phyloP scores from a whole-genome alignment of 2,329 filamentous ascomycete species.

The Aspergillus hiratsukae region DNA sequence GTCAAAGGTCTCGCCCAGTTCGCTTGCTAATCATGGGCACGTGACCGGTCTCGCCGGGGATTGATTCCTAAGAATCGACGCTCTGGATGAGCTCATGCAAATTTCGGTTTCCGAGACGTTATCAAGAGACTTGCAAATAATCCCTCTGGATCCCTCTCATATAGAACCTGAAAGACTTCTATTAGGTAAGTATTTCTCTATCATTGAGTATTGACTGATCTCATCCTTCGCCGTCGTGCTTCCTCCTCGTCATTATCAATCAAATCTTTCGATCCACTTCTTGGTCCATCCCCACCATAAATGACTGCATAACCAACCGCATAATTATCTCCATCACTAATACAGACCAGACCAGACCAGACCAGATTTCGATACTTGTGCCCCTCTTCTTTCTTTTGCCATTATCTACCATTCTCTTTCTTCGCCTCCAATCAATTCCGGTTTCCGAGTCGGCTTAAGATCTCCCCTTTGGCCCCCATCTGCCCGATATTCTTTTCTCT shows the following conservation, averaged over 20 bases:
- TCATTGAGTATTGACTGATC: neutral
- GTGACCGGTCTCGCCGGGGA: conserved; percentile 15
- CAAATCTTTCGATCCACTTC: neutral
- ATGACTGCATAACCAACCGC: neutral
- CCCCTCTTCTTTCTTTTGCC: conserved; percentile 16
- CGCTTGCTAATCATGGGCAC: conserved; percentile 14
- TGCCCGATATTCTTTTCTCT: conserved; percentile 10
- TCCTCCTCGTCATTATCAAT: neutral
- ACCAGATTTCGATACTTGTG: neutral
- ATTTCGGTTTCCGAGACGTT: neutral
- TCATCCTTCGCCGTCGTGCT: neutral
- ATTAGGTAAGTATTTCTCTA: neutral
- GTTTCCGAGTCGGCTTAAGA: conserved; percentile 5
- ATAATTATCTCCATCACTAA: neutral
- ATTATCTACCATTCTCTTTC: conserved; percentile 8
- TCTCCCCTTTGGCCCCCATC: conserved; percentile 14
- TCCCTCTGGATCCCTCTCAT: no score
- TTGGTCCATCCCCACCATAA: neutral
- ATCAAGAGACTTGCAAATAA: neutral
- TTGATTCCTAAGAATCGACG: conserved; percentile 6
- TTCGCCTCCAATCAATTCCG: conserved; percentile 9
- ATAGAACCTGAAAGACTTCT: neutral
- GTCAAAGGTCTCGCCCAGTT: conserved; percentile 17
- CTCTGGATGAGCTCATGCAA: neutral
- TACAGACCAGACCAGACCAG: neutral